Percentiles rank a stretch among this genome's conserved stretches.
These are phyloP conservation scores for Imleria badia DNA, from an alignment of 768 basidiomycete genomes.

Conservation along the genomic window DNA sequence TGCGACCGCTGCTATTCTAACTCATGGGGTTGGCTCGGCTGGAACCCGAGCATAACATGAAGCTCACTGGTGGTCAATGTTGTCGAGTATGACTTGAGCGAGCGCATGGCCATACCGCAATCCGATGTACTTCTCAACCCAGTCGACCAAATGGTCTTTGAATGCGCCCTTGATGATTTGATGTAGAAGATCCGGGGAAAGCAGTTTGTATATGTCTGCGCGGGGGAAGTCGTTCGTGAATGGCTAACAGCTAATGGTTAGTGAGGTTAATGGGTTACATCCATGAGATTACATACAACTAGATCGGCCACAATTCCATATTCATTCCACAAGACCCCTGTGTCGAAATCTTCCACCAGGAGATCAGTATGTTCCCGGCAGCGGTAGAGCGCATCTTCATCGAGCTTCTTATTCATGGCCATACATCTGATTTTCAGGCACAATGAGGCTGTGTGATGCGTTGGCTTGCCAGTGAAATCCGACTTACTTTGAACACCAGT, in stretches of 20 bases:
- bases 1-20: conserved; percentile 13
- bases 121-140: neutral
- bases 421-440: neutral
- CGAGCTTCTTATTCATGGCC: neutral
- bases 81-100: conserved; percentile 17
- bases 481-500: conserved; percentile 31
- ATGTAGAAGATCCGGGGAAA: too few species aligned
- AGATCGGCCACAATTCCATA: conserved; percentile 20
- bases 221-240: conserved; percentile 4
- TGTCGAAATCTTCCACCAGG: neutral
- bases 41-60: too few species aligned
- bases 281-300: too few species aligned
- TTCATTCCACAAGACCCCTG: conserved; percentile 20
- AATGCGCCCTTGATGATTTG: neutral
- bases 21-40: too few species aligned
- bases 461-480: too few species aligned
- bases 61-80: conserved; percentile 30
- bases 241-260: too few species aligned
- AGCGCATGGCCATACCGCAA: too few species aligned
- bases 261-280: too few species aligned
- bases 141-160: neutral
- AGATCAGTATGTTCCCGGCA: neutral
- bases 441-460: too few species aligned
- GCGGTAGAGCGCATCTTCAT: neutral
- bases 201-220: too few species aligned